Base-by-base conservation (phyloP, 805 yeast species). In the Myxozyma sirexii region DNA sequence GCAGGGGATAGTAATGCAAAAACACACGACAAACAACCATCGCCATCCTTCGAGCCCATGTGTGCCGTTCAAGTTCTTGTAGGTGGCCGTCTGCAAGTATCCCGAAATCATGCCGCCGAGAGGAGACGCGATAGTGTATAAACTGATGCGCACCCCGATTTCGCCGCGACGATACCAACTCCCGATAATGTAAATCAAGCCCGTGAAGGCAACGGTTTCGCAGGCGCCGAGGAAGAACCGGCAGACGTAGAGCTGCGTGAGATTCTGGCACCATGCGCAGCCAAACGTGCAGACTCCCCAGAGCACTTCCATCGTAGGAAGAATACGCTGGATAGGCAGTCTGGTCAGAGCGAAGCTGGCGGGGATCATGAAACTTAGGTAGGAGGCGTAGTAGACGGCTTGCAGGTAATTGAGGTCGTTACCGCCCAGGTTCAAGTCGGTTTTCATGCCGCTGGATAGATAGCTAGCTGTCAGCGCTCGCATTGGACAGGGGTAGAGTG, bases 201-300 rank as follows among this genome's bases (percentile, higher is more conserved):
- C 84, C 4, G 90, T 87, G 74, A 82, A 79, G 65, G 77, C 81
- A n/a, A 85, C 83, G 2, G 89, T 82, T 70, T 89, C 94, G 70
- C 84, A 84, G 0, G 82, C 82, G 45, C 88, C 91, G 57, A 86
- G 79, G 48, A 87, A 78, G 67, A 87, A 87, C 54, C 94, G 75
- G 42, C 85, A 72, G 1, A 81, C 90, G 69, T 83, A 81, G 27
- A 88, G 74, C 52, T 76, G 77, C 29, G 68, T 61, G 8, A 69
- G 67, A 31, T 66, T 70, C 23, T 64, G 69, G 12, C 75, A 77
- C 38, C 79, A 76, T 46, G 79, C 83, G 66, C 77, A 78, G 66
- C 78, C 79, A 48, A 86, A 76, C 1, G 91, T 86, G 59, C 86
- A 78, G 56, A 85, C 72, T 0, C 89, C 81, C 91, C 90, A 88